Evolutionary conservation across 2,329 filamentous ascomycete species (phyloP).

Genomic region (Xylariomycetidae sp.): DNA sequence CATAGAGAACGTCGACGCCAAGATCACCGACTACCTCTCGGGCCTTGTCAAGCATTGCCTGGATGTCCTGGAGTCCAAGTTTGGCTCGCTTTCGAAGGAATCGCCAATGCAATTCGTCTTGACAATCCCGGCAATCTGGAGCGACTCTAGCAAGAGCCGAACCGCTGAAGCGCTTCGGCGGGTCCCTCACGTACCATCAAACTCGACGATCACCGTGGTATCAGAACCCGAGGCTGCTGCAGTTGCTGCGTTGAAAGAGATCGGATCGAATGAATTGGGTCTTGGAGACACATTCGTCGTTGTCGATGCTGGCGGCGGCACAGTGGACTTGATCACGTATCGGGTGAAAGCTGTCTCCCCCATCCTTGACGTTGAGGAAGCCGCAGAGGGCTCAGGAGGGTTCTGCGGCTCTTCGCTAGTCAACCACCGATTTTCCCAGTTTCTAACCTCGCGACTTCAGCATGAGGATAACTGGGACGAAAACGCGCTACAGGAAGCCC

Average conservation of each 20-base stretch:
- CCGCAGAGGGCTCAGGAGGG: constrained; percentile 41
- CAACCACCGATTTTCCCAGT: constrained; percentile 40
- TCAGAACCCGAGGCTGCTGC: constrained; percentile 40
- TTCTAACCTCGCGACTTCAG: constrained; percentile 37
- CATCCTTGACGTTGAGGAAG: constrained; percentile 41
- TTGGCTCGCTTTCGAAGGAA: constrained; percentile 37
- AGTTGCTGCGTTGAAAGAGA: constrained; percentile 39
- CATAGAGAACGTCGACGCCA: constrained; percentile 31
- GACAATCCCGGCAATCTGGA: constrained; percentile 55
- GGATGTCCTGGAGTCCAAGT: constrained; percentile 33
- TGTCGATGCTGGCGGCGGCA: constrained; percentile 47
- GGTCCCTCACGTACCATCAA: constrained; percentile 26
- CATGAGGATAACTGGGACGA: constrained; percentile 37
- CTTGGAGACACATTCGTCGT: constrained; percentile 44
- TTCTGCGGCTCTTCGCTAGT: constrained; percentile 45
- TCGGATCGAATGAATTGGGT: constrained; percentile 35
- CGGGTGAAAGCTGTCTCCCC: constrained; percentile 38
- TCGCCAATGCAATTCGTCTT: constrained; percentile 46
- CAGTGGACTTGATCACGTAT: constrained; percentile 29
- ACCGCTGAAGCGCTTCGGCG: constrained; percentile 39
- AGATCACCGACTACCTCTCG: constrained; percentile 43
- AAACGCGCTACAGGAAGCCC: constrained; percentile 32
- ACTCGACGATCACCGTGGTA: constrained; percentile 32
- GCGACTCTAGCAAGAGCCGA: constrained; percentile 45
- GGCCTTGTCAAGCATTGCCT: constrained; percentile 44